A percentile compares a stretch with the other conserved stretches of the same genome.
These are phyloP conservation scores for Ophiocordyceps camponoti-saundersi DNA, from an alignment of 2,329 filamentous ascomycete genomes.

Conservation along the genomic window DNA sequence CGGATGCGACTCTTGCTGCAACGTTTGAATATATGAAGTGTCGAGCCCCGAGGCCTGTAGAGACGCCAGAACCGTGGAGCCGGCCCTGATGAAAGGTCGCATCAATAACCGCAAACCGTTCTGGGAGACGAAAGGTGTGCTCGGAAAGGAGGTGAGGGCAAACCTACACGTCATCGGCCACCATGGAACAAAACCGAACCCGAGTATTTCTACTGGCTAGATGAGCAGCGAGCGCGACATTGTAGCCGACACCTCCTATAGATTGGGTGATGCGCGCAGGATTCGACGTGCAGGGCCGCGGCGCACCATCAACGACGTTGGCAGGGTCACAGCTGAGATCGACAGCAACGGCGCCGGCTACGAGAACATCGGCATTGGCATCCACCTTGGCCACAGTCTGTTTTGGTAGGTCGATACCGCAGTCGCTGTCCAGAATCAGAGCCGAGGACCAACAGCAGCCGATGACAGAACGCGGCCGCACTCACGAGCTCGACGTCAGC, in stretches of 20 bases:
- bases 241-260: constrained; percentile 81
- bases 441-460: constrained; percentile 6
- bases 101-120: neutral
- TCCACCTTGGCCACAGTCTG: constrained; percentile 2
- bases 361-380: constrained; percentile 48
- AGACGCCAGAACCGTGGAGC: constrained; percentile 51
- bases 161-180: constrained; percentile 58
- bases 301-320: constrained; percentile 14
- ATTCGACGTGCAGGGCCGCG: constrained; percentile 66
- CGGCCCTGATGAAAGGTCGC: constrained; percentile 33
- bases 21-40: constrained; percentile 41
- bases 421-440: constrained; percentile 11
- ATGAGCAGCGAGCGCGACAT: constrained; percentile 74
- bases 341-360: constrained; percentile 79
- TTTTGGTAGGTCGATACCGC: neutral
- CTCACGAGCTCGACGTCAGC: constrained; percentile 23
- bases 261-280: constrained; percentile 65
- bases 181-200: constrained; percentile 62
- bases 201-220: constrained; percentile 39
- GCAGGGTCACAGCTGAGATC: constrained; percentile 72
- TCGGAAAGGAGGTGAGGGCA: neutral
- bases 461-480: constrained; percentile 8
- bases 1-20: constrained; percentile 28
- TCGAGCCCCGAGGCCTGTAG: constrained; percentile 49
- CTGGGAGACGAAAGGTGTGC: neutral